Percentiles rank a stretch among this genome's conserved stretches.
These are phyloP conservation scores for Mitragyna speciosa DNA, from an alignment of 257 asterid species.

Conservation along the genomic window DNA sequence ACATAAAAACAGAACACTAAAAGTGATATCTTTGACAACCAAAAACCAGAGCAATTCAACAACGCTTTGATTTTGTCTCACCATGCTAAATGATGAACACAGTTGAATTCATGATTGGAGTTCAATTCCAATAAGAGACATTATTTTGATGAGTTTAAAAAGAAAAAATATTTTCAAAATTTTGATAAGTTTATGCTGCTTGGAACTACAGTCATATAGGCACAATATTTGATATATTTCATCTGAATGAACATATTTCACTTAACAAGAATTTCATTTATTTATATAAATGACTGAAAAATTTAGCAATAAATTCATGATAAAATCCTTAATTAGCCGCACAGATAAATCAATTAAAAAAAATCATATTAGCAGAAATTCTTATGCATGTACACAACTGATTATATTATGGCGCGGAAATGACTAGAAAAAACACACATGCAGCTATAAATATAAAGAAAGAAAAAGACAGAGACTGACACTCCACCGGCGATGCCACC, in stretches of 20 bases:
- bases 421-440: neutral
- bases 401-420: neutral
- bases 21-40: neutral
- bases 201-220: neutral
- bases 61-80: neutral
- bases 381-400: neutral
- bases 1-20: neutral
- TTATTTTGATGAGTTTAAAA: neutral
- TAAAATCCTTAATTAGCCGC: neutral
- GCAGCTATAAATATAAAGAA: neutral
- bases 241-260: neutral
- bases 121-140: neutral
- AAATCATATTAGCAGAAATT: neutral
- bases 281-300: neutral
- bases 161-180: neutral
- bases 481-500: constrained; percentile 98
- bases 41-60: neutral
- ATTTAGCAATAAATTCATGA: neutral
- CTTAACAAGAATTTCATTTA: constrained; percentile 3
- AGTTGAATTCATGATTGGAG: neutral
- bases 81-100: neutral
- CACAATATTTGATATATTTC: neutral
- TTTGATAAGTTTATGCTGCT: neutral
- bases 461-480: constrained; percentile 42
- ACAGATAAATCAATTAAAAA: neutral